A percentile compares a stretch with the other conserved stretches of the same genome.
phyloP scores from a whole-genome alignment of 108 stramenopile species.

The Cyclotella baltica region DNA sequence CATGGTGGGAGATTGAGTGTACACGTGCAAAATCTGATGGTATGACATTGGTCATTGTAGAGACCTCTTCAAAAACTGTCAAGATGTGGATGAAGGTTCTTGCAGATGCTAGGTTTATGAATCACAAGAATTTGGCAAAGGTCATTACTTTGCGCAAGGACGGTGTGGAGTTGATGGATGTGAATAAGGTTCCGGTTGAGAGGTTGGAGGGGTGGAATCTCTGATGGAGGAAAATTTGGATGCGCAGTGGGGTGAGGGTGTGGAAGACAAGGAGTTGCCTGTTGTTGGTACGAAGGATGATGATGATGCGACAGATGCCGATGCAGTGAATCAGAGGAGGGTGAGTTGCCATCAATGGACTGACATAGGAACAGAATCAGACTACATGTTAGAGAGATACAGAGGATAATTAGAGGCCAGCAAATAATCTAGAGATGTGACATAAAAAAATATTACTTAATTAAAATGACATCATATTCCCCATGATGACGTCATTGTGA shows the following conservation, averaged over 20 bases:
- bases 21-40: slow-evolving; percentile 20
- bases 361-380: no score
- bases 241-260: background rate
- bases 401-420: no score
- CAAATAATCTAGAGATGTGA: no score
- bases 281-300: background rate
- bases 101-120: slow-evolving; percentile 28
- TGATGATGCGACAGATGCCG: slow-evolving; percentile 16
- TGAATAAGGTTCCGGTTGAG: slow-evolving; percentile 32
- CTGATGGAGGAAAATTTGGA: background rate
- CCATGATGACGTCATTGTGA: no score
- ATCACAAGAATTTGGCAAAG: slow-evolving; percentile 56
- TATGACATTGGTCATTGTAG: slow-evolving; percentile 40
- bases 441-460: no score
- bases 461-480: no score
- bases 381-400: no score
- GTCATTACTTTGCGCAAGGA: slow-evolving; percentile 44
- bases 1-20: slow-evolving; percentile 44
- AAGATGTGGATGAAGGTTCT: slow-evolving; percentile 9
- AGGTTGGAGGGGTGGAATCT: slow-evolving; percentile 29
- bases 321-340: no score
- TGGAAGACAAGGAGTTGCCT: background rate
- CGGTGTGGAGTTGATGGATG: slow-evolving; percentile 44
- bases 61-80: slow-evolving; percentile 34
- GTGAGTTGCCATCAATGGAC: no score